Evolutionary conservation across 306 rosid genomes (phyloP).

Genomic region (Cercis canadensis): DNA sequence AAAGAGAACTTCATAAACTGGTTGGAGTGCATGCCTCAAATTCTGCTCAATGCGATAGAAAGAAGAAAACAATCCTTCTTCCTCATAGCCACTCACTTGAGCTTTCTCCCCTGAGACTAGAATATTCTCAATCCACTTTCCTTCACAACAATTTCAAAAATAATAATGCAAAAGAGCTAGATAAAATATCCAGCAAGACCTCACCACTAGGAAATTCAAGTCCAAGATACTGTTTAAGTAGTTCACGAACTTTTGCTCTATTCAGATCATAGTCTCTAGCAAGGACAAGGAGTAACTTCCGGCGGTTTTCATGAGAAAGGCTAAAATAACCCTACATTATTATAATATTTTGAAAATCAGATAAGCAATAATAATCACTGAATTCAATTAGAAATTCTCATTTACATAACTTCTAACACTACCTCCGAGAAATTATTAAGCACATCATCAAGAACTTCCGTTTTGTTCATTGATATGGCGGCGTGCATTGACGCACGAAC

Average conservation of each 20-base stretch:
- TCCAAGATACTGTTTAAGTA: constrained; percentile 86
- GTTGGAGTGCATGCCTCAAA: constrained; percentile 85
- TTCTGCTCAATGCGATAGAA: constrained; percentile 80
- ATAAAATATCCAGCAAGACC: constrained; percentile 25
- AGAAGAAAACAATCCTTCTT: constrained; percentile 61
- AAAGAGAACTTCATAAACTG: constrained; percentile 82
- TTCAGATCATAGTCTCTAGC: constrained; percentile 89
- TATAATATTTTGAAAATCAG: constrained; percentile 32
- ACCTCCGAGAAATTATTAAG: constrained; percentile 83
- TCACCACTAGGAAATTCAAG: constrained; percentile 77
- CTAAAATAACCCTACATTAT: constrained; percentile 74
- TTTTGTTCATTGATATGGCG: constrained; percentile 77
- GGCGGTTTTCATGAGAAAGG: constrained; percentile 69
- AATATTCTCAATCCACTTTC: constrained; percentile 31
- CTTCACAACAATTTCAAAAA: constrained; percentile 21
- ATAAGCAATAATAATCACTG: constrained; percentile 8
- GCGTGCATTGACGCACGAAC: constrained; percentile 78
- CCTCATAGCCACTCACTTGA: constrained; percentile 54
- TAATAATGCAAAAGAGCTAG: constrained; percentile 9
- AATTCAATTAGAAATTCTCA: neutral
- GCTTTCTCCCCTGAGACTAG: constrained; percentile 52
- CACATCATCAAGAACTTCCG: constrained; percentile 69
- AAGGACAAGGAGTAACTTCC: constrained; percentile 66
- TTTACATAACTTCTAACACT: neutral
- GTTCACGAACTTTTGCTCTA: constrained; percentile 71